Evolutionary conservation across 306 rosid species (phyloP).

Genomic region (Cicer pinnatifidum): DNA sequence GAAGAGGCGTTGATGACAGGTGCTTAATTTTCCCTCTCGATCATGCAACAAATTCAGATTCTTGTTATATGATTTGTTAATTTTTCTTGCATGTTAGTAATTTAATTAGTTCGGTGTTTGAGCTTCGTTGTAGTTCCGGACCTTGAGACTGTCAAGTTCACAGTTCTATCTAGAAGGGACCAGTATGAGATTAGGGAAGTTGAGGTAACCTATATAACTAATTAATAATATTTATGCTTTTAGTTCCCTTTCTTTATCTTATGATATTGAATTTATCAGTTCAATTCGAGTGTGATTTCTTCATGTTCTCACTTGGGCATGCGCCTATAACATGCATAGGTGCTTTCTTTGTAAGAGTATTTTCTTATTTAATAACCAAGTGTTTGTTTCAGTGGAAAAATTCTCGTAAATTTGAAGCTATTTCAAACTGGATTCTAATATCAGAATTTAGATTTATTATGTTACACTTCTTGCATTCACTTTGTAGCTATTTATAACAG

Average conservation of each 20-base stretch:
- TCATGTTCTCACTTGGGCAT: slow-evolving; percentile 11
- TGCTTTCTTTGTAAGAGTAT: neutral
- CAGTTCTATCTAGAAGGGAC: slow-evolving; percentile 63
- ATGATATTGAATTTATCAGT: neutral
- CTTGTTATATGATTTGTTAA: neutral
- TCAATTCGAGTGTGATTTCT: neutral
- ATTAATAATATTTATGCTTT: neutral
- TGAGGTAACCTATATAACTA: slow-evolving; percentile 57
- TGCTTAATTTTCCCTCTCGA: slow-evolving; percentile 23
- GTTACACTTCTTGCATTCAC: slow-evolving; percentile 25
- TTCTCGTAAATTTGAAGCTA: neutral
- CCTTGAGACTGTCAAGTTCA: slow-evolving; percentile 77
- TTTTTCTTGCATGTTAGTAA: slow-evolving; percentile 5
- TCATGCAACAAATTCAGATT: slow-evolving; percentile 27
- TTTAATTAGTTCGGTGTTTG: slow-evolving; percentile 27
- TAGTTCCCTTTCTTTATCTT: neutral
- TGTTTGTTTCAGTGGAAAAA: neutral
- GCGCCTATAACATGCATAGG: neutral
- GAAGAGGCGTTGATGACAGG: slow-evolving; percentile 86
- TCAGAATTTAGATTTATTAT: neutral
- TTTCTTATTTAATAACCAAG: neutral
- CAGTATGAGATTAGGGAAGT: slow-evolving; percentile 85
- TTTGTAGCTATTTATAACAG: neutral
- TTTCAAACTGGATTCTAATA: neutral
- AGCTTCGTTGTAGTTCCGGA: slow-evolving; percentile 73